These are phyloP conservation scores for Thielaviopsis musarum DNA, from an alignment of 2,329 filamentous ascomycete species.

Conservation along the genomic window DNA sequence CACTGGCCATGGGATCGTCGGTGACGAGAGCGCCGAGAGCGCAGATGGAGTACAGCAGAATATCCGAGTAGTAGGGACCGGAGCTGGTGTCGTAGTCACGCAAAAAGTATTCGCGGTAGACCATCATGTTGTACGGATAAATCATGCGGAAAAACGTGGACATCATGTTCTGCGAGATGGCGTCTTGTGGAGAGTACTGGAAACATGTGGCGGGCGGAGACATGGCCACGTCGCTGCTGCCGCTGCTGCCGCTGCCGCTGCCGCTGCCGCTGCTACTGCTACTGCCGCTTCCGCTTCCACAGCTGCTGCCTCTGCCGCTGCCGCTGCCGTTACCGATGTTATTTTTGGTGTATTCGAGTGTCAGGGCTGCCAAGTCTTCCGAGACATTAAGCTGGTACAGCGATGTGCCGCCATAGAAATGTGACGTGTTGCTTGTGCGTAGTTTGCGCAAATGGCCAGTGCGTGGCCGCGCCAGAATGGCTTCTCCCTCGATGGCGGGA, in stretches of 20 bases:
- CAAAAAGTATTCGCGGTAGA: constrained; percentile 34
- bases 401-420: constrained; percentile 10
- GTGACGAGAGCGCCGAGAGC: constrained; percentile 31
- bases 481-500: constrained; percentile 3
- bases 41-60: constrained; percentile 31
- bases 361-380: background rate
- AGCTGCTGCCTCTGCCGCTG: background rate
- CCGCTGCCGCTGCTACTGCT: background rate
- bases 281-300: background rate
- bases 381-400: constrained; percentile 6
- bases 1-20: constrained; percentile 20
- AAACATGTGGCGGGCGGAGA: constrained; percentile 15
- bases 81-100: constrained; percentile 29
- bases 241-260: background rate
- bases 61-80: constrained; percentile 32
- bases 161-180: constrained; percentile 28
- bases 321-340: background rate
- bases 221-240: background rate
- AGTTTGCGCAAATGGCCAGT: constrained; percentile 21
- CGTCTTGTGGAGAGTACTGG: constrained; percentile 26
- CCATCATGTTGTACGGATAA: constrained; percentile 32
- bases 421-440: constrained; percentile 1
- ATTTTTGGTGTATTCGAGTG: background rate
- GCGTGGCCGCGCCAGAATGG: constrained; percentile 10
- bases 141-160: constrained; percentile 30